phyloP scores from a whole-genome alignment of 768 basidiomycete genomes.

The Pulveroboletus sp. region DNA sequence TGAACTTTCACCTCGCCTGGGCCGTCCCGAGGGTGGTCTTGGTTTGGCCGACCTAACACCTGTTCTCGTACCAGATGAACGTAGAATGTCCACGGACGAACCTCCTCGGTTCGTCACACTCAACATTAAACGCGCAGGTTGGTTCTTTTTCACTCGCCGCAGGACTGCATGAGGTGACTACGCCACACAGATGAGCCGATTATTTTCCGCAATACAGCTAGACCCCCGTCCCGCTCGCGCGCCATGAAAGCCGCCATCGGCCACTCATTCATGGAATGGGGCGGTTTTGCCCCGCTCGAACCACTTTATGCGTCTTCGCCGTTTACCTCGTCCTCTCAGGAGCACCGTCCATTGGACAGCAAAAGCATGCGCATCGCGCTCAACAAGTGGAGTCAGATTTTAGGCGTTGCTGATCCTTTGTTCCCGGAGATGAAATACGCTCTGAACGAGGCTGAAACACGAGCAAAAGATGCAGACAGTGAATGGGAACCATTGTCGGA shows the following conservation, averaged over 20 bases:
- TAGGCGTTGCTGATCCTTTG: constrained; percentile 29
- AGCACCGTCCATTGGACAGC: constrained; percentile 16
- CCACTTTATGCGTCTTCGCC: constrained; percentile 31
- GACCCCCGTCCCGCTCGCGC: constrained; percentile 28
- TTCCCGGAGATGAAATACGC: constrained; percentile 28
- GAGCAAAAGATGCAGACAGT: neutral
- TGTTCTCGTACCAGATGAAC: constrained; percentile 24
- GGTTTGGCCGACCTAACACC: constrained; percentile 30
- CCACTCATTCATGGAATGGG: constrained; percentile 32
- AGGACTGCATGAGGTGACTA: neutral
- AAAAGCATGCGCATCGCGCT: constrained; percentile 30
- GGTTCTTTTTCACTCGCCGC: constrained; percentile 2
- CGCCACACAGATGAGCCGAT: constrained; percentile 14
- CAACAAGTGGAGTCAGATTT: constrained; percentile 35
- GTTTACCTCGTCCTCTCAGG: constrained; percentile 16
- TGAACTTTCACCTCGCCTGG: constrained; percentile 22
- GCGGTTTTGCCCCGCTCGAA: constrained; percentile 29
- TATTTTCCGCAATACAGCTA: constrained; percentile 19
- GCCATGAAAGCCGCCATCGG: constrained; percentile 29
- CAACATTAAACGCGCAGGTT: constrained; percentile 25
- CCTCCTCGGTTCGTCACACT: constrained; percentile 12
- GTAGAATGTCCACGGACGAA: neutral
- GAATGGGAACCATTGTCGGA: constrained; percentile 30
- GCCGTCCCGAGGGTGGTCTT: constrained; percentile 30
- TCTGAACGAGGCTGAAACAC: constrained; percentile 2